Evolutionary conservation across 179 eudicot species (phyloP).

Genomic region (Beta lomatogona): DNA sequence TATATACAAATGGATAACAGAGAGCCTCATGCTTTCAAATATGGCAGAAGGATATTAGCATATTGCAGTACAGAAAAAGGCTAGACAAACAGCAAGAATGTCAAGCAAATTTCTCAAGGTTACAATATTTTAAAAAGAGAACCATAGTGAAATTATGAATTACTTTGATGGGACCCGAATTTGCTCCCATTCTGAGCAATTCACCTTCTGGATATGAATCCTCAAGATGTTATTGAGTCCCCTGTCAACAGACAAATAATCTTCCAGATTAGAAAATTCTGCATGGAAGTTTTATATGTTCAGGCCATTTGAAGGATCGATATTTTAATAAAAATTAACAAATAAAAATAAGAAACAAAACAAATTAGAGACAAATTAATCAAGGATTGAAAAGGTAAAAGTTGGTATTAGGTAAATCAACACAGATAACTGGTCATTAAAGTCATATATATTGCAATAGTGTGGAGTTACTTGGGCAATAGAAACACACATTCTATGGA

Average conservation of each 20-base stretch:
- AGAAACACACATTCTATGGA: too few species aligned
- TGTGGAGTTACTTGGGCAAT: too few species aligned
- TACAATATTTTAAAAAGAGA: background rate
- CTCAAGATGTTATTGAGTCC: conserved; percentile 83
- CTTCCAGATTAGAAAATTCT: conserved; percentile 4
- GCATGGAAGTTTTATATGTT: background rate
- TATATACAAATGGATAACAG: background rate
- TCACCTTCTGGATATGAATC: conserved; percentile 61
- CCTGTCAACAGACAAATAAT: conserved; percentile 47
- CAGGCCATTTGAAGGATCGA: background rate
- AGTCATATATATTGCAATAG: background rate
- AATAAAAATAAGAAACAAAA: background rate
- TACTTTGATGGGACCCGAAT: conserved; percentile 84
- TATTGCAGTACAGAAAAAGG: background rate
- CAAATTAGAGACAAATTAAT: background rate
- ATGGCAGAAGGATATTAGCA: background rate
- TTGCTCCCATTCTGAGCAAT: conserved; percentile 78
- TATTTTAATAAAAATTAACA: background rate
- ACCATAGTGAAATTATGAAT: background rate
- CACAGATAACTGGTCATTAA: background rate
- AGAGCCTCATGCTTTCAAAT: background rate
- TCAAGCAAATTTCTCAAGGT: background rate
- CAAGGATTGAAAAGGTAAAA: background rate
- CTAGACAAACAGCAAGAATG: background rate
- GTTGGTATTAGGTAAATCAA: background rate